Conservation (phyloP, 2,329 filamentous ascomycete genomes). For the Colletotrichum tropicale region DNA sequence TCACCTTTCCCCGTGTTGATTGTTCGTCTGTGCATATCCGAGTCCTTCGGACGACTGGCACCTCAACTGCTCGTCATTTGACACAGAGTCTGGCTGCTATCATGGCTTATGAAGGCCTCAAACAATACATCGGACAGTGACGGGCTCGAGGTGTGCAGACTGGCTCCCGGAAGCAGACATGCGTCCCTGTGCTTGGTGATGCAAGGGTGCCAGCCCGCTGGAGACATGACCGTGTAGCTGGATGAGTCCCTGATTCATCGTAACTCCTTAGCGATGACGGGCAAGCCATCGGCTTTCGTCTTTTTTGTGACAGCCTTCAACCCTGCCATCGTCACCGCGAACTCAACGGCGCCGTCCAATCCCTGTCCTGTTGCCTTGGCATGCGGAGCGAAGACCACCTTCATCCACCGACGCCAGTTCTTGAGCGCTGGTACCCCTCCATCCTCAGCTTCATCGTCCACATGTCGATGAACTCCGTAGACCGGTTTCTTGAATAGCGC, state of each 20-base stretch:
- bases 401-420: constrained; percentile 78
- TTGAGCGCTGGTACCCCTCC: constrained; percentile 50
- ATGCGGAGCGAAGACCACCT: constrained; percentile 89
- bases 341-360: constrained; percentile 64
- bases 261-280: neutral
- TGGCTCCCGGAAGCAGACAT: neutral
- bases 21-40: neutral
- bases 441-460: constrained; percentile 46
- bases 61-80: neutral
- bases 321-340: constrained; percentile 76
- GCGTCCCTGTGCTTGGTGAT: neutral
- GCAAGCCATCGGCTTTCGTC: neutral
- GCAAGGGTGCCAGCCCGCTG: neutral
- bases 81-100: neutral
- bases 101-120: neutral
- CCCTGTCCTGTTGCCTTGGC: constrained; percentile 56
- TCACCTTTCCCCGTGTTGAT: neutral
- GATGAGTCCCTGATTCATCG: neutral
- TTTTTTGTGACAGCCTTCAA: constrained; percentile 41
- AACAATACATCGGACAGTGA: neutral
- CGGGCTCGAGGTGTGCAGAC: neutral
- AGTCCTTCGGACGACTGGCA: neutral
- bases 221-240: neutral
- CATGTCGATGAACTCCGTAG: constrained; percentile 38
- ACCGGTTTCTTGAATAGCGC: constrained; percentile 77